Percentiles rank a stretch among this genome's conserved stretches.
Evolutionary conservation across 2,329 filamentous ascomycete genomes (phyloP).

Genomic region (Aureobasidium sp.): DNA sequence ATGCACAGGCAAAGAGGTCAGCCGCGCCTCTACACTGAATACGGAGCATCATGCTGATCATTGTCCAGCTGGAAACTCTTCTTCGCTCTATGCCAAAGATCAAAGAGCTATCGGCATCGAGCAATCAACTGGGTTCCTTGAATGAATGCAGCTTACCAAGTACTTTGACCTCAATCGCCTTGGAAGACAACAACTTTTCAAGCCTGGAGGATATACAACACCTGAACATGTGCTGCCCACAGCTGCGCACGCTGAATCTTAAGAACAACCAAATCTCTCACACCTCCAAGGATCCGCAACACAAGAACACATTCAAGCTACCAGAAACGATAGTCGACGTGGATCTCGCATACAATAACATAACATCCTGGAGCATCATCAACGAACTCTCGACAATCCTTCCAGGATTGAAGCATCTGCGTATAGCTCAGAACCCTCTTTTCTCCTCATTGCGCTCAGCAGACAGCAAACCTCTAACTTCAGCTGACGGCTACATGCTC

Average conservation of each 20-base stretch:
- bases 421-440: constrained; percentile 78
- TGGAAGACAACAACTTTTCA: constrained; percentile 64
- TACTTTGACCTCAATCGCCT: constrained; percentile 53
- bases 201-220: constrained; percentile 48
- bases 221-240: constrained; percentile 37
- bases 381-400: constrained; percentile 58
- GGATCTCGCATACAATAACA: constrained; percentile 38
- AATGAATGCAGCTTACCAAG: constrained; percentile 32
- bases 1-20: constrained; percentile 29
- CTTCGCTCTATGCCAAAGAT: constrained; percentile 49
- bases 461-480: constrained; percentile 37
- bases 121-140: constrained; percentile 30
- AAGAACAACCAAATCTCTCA: constrained; percentile 64
- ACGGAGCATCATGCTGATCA: not conserved
- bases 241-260: constrained; percentile 46
- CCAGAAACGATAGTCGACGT: constrained; percentile 26
- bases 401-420: constrained; percentile 64
- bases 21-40: not conserved
- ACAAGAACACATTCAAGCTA: not conserved
- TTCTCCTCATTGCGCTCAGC: constrained; percentile 49
- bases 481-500: constrained; percentile 83
- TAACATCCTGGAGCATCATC: constrained; percentile 60
- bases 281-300: not conserved
- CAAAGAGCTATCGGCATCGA: constrained; percentile 38
- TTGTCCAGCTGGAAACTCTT: constrained; percentile 20